phyloP scores from a whole-genome alignment of 306 rosid species.

The Styphnolobium japonicum region DNA sequence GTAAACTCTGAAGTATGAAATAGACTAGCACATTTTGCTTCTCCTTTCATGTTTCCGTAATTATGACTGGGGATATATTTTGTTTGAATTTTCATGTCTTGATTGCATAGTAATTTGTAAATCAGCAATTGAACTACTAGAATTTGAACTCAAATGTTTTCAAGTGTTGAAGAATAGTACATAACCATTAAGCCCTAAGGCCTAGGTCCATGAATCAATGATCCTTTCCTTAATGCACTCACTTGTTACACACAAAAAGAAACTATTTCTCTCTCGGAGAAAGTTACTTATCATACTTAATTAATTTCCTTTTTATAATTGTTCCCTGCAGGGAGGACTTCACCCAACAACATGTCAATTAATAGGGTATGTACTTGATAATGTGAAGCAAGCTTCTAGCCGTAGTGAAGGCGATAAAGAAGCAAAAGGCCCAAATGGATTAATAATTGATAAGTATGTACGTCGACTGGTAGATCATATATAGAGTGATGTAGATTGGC shows the following conservation, averaged over 20 bases:
- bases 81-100: neutral
- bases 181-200: neutral
- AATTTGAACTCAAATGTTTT: neutral
- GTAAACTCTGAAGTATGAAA: neutral
- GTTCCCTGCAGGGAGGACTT: neutral
- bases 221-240: neutral
- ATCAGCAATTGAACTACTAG: neutral
- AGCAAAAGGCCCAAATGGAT: neutral
- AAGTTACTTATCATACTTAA: neutral
- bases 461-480: neutral
- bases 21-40: neutral
- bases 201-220: neutral
- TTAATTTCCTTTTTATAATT: neutral
- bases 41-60: neutral
- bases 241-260: neutral
- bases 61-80: neutral
- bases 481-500: neutral
- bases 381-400: neutral
- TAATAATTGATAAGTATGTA: constrained; percentile 1
- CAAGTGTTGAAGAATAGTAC: no score
- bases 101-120: neutral
- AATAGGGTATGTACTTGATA: neutral
- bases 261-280: neutral
- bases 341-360: neutral
- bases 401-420: neutral